Evolutionary conservation across 169 alveolate species (phyloP).

Genomic region (Plasmodium vinckei): DNA sequence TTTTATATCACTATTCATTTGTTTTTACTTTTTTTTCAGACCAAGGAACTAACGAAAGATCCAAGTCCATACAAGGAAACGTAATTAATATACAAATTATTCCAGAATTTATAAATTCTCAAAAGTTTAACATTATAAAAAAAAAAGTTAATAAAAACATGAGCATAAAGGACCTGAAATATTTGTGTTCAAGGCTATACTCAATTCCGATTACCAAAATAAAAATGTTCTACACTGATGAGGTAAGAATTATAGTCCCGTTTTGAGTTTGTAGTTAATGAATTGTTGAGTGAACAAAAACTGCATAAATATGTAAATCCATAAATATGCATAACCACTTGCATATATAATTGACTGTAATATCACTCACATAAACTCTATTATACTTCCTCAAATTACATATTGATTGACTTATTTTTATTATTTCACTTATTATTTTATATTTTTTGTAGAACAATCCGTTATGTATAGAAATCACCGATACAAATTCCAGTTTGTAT

Average conservation of each 20-base stretch:
- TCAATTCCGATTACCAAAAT: conserved; percentile 53
- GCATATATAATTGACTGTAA: no score
- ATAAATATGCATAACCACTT: no score
- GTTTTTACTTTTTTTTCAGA: not conserved
- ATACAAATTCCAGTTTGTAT: conserved; percentile 67
- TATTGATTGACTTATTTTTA: no score
- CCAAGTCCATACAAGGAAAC: conserved; percentile 54
- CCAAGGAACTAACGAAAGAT: conserved; percentile 6
- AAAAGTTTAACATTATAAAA: conserved; percentile 53
- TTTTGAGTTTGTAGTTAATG: no score
- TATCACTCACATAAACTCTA: no score
- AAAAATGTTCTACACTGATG: conserved; percentile 61
- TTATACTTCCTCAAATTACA: no score
- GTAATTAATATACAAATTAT: conserved; percentile 55
- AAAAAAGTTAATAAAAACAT: conserved; percentile 66
- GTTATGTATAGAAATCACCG: conserved; percentile 60
- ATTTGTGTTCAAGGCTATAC: conserved; percentile 65
- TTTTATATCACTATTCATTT: no score
- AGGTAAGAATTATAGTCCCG: conserved; percentile 14
- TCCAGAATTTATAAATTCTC: conserved; percentile 66
- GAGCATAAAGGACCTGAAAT: conserved; percentile 64
- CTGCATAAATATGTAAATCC: no score
- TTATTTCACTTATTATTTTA: not conserved
- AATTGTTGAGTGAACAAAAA: no score
- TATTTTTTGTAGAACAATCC: conserved; percentile 55